Evolutionary conservation across 202 grass and related monocot genomes (phyloP), one percentile per base, ranked within the genome.

Genomic region (Schoenoplectus triqueter): DNA sequence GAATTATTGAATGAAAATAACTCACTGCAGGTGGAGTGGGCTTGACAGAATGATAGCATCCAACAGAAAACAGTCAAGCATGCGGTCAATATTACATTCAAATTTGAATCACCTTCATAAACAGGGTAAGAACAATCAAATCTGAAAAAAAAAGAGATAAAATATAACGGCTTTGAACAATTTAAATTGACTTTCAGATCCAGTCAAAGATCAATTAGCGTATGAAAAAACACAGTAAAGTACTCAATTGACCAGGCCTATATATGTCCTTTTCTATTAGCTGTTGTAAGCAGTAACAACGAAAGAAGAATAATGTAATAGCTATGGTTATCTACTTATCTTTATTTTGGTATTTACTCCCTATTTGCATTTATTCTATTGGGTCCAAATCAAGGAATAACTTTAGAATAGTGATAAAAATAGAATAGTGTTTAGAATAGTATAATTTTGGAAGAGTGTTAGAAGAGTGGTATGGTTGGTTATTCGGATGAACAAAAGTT

Each of bases 1-100:
- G 1, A 71, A 68, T 10, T 3, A 13, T 21, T 72, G 40, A 85
- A 64, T 80, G 50, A 84, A 80, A n/a, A 84, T 52, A 87, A 68
- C 96, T 94, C 64, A 99, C 96, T 8, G 93, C 56, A 4, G 88
- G 93, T 73, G 88, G 90, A 78, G 93, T 94, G 14, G 91, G 59
- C 84, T 99, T 99, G 79, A 99, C 93, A 49, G 93, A 99, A 9
- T 93, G 91, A 84, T 90, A 95, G 77, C 93, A 99, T 47, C 96
- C 96, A 10, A 94, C 91, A 78, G 31, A 91, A 99, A 90, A 99
- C 96, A 6, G 93, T 88, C 61, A 98, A 87, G 56, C 96, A 98
- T 86, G 93, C 96, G 87, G 96, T 95, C 66, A 98, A 74, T 83
- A 99, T 77, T 52, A 96, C 93, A 81, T 99, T 99, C 73, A 94